Evolutionary conservation across 768 basidiomycete genomes (phyloP), one percentile per base, ranked within the genome.

Genomic region (Boletus vinaceobasis): DNA sequence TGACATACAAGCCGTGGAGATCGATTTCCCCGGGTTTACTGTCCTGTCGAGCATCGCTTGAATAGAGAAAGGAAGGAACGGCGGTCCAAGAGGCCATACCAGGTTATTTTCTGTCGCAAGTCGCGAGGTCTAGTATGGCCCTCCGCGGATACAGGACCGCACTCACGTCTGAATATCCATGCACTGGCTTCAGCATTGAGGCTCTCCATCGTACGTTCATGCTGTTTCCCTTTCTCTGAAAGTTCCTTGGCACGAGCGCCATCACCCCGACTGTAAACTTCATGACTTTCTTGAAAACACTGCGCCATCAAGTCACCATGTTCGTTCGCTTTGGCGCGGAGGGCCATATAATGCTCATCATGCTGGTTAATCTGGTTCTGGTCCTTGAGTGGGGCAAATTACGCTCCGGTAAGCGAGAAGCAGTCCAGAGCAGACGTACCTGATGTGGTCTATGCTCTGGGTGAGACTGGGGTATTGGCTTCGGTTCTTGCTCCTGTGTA

Each of bases 1-100:
- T 93, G 57, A 96, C 94, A 69, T 91, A 96, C 4, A 98, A 74
- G 2, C 93, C 95, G 65, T 98, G 95, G 23, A 98, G 73, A 70
- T 98, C 91, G 43, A 97, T 74, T 68, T 93, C 89, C 2, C 87
- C 89, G 0, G 79, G 79, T 54, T 80, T 70, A 48, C 86, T 85
- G 56, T 88, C 84, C 82, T 86, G 63, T 58, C 1, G n/a, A 15
- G 7, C 21, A 17, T 27, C 27, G 19, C 21, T 38, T 48, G 11
- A 48, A 38, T 39, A 11, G 37, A 44, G 11, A 2, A 37, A 26
- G 8, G 42, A 13, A 26, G 8, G 47, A 43, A 19, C 0, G 19
- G 4, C 5, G 7, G 5, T 26, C 32, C 37, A 31, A 8, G 32
- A 39, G 44, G 23, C 37, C 64, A 23, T 52, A 86, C 87, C 73